Evolutionary conservation across 2,329 filamentous ascomycete genomes (phyloP).

Genomic region (Onygenales sp.): DNA sequence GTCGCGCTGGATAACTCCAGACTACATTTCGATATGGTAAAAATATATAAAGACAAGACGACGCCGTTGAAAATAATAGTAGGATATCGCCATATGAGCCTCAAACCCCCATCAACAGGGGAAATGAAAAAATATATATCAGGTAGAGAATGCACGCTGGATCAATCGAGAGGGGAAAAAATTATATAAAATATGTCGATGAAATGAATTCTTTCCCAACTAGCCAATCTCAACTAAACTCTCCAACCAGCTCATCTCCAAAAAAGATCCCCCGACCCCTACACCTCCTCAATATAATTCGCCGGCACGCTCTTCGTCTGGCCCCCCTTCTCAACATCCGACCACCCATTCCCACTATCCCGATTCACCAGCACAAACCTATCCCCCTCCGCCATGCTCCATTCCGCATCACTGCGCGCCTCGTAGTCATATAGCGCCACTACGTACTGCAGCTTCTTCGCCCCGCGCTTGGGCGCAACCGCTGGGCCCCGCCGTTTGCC

Average conservation of each 20-base stretch:
- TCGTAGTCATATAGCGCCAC: constrained; percentile 89
- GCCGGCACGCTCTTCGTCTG: constrained; percentile 82
- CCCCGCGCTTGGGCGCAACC: constrained; percentile 80
- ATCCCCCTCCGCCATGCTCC: constrained; percentile 85
- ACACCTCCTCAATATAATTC: constrained; percentile 68
- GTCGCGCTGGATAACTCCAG: too few relatives aligned
- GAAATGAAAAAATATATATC: too few relatives aligned
- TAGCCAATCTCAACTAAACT: too few relatives aligned
- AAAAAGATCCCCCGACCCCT: not conserved
- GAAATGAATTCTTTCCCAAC: too few relatives aligned
- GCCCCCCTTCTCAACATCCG: constrained; percentile 88
- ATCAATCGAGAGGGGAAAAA: too few relatives aligned
- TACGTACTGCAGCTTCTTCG: constrained; percentile 89
- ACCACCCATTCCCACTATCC: constrained; percentile 91
- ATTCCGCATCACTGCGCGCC: constrained; percentile 76
- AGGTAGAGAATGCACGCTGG: too few relatives aligned
- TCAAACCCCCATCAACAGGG: too few relatives aligned
- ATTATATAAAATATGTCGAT: too few relatives aligned
- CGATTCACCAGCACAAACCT: constrained; percentile 80
- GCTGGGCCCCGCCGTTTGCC: constrained; percentile 81
- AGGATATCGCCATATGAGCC: too few relatives aligned
- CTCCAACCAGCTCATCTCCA: not conserved
- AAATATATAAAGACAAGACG: too few relatives aligned
- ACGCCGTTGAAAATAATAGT: too few relatives aligned
- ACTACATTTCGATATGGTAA: too few relatives aligned